Conservation (phyloP, 2,329 filamentous ascomycete species). For the Madurella mycetomatis region DNA sequence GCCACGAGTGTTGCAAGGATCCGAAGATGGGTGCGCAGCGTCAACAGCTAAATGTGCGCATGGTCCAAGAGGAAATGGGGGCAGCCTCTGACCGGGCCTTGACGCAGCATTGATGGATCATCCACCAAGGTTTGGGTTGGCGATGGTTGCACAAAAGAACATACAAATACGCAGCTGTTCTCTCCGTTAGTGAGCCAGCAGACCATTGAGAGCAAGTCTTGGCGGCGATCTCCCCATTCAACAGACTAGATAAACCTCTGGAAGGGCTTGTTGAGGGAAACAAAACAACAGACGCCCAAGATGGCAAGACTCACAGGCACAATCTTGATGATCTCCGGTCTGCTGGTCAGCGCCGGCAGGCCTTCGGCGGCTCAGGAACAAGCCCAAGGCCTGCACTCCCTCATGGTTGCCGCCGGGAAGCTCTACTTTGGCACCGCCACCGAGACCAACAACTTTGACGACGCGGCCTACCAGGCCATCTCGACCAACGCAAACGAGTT, state of each 20-base stretch:
- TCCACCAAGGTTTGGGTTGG: too few species aligned
- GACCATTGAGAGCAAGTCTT: too few species aligned
- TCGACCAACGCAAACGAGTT: slow-evolving; percentile 50
- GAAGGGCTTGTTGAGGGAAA: too few species aligned
- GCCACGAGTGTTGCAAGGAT: not conserved
- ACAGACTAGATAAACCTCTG: too few species aligned
- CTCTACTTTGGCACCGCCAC: slow-evolving; percentile 56
- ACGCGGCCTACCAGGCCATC: slow-evolving; percentile 46
- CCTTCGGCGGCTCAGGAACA: slow-evolving; percentile 5
- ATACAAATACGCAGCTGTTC: not conserved
- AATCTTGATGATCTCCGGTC: slow-evolving; percentile 3
- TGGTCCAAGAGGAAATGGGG: too few species aligned
- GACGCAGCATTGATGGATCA: too few species aligned
- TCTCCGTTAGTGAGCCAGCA: too few species aligned
- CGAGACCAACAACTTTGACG: slow-evolving; percentile 46
- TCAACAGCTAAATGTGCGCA: too few species aligned
- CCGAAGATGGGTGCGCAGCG: not conserved
- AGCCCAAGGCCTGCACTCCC: slow-evolving; percentile 33
- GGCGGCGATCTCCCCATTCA: too few species aligned
- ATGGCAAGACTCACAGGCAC: slow-evolving; percentile 5
- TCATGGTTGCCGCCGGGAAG: slow-evolving; percentile 45
- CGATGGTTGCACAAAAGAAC: not conserved
- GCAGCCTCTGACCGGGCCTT: too few species aligned
- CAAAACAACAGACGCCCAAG: not conserved
- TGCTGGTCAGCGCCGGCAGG: slow-evolving; percentile 12